Conservation (phyloP, 1,139 yeast genomes). For the Saccharomyces pastorianus region DNA sequence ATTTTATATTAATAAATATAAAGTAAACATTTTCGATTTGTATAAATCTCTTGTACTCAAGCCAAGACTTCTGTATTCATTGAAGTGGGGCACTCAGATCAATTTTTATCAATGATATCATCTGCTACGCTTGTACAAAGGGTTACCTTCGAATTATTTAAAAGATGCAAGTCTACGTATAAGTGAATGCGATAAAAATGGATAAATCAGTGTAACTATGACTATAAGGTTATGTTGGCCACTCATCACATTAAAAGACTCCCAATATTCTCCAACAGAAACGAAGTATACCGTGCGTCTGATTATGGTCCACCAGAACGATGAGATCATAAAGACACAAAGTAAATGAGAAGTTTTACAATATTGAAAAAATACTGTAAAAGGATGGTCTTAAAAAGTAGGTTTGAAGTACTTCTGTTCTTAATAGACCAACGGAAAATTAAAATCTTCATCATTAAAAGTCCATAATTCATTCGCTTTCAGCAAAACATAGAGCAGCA, state of each 20-base stretch:
- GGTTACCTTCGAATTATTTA: background rate
- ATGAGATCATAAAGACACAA: conserved; percentile 5
- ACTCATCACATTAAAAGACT: conserved; percentile 33
- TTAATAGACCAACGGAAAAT: conserved; percentile 27
- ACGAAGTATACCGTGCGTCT: conserved; percentile 2
- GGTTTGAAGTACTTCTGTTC: conserved; percentile 28
- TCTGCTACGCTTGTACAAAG: background rate
- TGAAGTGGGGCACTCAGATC: too few species aligned
- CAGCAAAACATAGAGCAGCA: background rate
- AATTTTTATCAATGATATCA: background rate
- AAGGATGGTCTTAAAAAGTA: conserved; percentile 21
- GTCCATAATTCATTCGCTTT: background rate
- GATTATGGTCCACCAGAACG: conserved; percentile 13
- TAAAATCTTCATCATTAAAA: conserved; percentile 26
- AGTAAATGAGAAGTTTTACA: conserved; percentile 16
- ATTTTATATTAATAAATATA: conserved; percentile 7
- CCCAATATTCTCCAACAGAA: conserved; percentile 9
- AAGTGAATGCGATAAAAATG: conserved; percentile 3
- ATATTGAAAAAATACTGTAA: conserved; percentile 9
- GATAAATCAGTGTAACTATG: conserved; percentile 34
- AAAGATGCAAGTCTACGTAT: background rate
- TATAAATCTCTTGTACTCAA: conserved; percentile 5
- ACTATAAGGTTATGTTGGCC: conserved; percentile 28
- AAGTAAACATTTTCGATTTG: conserved; percentile 10
- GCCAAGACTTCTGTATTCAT: background rate